Conservation (phyloP, 163 green algal genomes). For the Chloroidium sp. region DNA sequence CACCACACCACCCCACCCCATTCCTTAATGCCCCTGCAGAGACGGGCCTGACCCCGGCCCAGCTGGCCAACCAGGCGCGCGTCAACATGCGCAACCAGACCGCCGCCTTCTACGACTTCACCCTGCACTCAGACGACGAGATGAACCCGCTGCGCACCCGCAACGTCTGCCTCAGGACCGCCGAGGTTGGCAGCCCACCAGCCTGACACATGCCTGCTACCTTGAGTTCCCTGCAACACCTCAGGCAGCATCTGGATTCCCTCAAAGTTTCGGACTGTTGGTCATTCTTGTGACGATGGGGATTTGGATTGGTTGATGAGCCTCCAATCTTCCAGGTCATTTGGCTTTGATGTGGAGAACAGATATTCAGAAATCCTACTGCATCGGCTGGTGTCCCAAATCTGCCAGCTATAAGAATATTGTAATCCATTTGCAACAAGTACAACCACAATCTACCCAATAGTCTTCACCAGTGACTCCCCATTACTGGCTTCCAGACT, state of each 20-base stretch:
- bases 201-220: background rate
- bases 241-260: background rate
- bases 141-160: slow-evolving; percentile 39
- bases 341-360: no score
- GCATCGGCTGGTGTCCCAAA: no score
- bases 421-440: no score
- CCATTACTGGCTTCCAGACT: background rate
- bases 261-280: slow-evolving; percentile 1
- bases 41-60: slow-evolving; percentile 28
- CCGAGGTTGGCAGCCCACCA: background rate
- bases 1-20: background rate
- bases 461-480: background rate
- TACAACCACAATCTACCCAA: no score
- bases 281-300: background rate
- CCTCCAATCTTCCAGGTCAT: no score
- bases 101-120: slow-evolving; percentile 60
- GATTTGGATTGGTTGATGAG: background rate
- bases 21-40: background rate
- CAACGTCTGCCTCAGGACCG: slow-evolving; percentile 48
- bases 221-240: background rate
- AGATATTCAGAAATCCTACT: no score
- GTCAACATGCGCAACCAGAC: slow-evolving; percentile 20
- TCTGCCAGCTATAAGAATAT: no score
- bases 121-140: slow-evolving; percentile 65
- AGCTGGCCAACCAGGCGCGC: slow-evolving; percentile 69